Conservation (phyloP, 2,329 filamentous ascomycete species). For the Drechslerella dactyloides region DNA sequence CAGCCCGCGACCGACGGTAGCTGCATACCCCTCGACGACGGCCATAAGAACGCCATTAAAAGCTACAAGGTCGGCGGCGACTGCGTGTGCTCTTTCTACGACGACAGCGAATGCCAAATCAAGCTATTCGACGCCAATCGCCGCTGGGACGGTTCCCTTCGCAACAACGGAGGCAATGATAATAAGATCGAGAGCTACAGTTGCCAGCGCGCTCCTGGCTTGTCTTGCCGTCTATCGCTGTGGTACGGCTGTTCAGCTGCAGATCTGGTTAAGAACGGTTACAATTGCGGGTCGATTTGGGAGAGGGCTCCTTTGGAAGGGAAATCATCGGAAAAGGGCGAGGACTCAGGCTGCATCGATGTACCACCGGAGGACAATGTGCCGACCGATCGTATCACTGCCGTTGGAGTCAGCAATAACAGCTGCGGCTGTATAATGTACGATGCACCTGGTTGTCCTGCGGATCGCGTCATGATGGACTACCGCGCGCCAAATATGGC, state of each 20-base stretch:
- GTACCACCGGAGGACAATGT: too few species aligned
- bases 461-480: too few species aligned
- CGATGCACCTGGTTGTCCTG: too few species aligned
- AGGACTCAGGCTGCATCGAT: too few species aligned
- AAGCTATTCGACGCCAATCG: constrained; percentile 1
- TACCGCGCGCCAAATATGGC: too few species aligned
- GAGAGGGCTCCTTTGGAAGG: too few species aligned
- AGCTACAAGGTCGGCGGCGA: constrained; percentile 22
- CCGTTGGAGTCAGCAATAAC: too few species aligned
- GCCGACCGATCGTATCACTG: too few species aligned
- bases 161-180: constrained; percentile 3
- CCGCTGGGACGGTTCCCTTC: not conserved
- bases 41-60: not conserved
- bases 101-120: not conserved
- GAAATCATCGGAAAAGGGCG: too few species aligned
- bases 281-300: too few species aligned
- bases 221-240: constrained; percentile 6
- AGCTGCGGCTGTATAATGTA: too few species aligned
- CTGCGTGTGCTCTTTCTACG: constrained; percentile 16
- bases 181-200: constrained; percentile 16
- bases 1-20: not conserved
- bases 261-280: too few species aligned
- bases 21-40: not conserved
- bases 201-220: not conserved
- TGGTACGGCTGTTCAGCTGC: not conserved